Conservation (phyloP, 306 rosid species). For the Lagenaria siceraria region DNA sequence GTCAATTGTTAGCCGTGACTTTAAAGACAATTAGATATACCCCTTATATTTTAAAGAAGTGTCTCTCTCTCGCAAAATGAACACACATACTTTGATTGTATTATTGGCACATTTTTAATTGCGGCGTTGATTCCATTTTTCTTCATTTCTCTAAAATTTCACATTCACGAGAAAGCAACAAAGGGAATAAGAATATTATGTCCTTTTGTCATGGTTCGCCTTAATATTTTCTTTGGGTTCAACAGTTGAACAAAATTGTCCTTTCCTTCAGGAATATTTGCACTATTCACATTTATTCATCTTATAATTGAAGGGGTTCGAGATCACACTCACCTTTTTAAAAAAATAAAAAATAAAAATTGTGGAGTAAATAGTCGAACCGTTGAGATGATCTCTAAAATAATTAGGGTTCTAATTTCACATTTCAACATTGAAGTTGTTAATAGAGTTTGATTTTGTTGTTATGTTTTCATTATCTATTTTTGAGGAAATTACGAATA, state of each 20-base stretch:
- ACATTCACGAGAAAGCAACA: background rate
- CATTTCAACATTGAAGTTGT: too few relatives aligned
- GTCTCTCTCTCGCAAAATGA: background rate
- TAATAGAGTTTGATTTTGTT: too few relatives aligned
- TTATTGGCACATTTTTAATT: background rate
- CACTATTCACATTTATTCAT: background rate
- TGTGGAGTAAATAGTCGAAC: too few relatives aligned
- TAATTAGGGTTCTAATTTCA: too few relatives aligned
- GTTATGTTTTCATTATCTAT: too few relatives aligned
- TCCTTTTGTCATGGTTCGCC: background rate
- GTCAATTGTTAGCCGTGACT: background rate
- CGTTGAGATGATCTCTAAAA: too few relatives aligned
- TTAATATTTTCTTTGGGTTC: background rate
- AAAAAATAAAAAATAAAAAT: too few relatives aligned
- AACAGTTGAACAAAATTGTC: background rate
- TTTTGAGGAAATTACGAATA: too few relatives aligned
- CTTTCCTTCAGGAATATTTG: background rate
- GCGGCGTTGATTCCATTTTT: background rate
- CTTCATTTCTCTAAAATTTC: background rate
- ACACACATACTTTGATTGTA: background rate
- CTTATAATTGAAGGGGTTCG: too few relatives aligned
- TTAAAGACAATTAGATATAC: background rate
- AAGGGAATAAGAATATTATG: background rate
- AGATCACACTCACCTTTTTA: too few relatives aligned
- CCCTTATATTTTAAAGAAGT: background rate